A percentile compares a stretch with the other conserved stretches of the same genome.
phyloP scores from a whole-genome alignment of 1,139 yeast species.

The Pichia sp. region DNA sequence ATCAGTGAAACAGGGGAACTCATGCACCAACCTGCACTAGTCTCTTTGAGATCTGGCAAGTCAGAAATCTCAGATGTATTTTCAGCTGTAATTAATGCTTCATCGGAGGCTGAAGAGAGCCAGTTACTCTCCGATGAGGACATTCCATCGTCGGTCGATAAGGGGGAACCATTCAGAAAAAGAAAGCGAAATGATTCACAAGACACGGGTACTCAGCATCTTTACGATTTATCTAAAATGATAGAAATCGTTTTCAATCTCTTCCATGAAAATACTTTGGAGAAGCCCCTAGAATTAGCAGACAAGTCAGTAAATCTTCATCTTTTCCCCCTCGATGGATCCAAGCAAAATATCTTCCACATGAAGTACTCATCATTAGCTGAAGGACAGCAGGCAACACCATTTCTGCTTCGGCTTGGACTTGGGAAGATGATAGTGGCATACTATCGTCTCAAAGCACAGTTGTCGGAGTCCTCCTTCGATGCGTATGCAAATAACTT shows the following conservation, averaged over 20 bases:
- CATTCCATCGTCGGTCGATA: background rate
- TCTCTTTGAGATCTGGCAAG: conserved; percentile 1
- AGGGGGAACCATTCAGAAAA: background rate
- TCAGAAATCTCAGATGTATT: conserved; percentile 1
- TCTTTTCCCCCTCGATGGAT: conserved; percentile 7
- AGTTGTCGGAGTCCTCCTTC: background rate
- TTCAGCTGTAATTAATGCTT: conserved; percentile 2
- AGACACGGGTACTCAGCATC: background rate
- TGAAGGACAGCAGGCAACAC: conserved; percentile 19
- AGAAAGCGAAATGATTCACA: background rate
- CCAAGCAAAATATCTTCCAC: conserved; percentile 28
- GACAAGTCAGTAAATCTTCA: conserved; percentile 23
- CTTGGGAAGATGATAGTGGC: conserved; percentile 26
- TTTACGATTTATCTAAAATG: conserved; percentile 11
- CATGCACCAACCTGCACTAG: background rate
- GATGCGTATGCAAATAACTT: background rate
- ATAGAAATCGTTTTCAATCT: conserved; percentile 16
- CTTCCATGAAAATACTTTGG: conserved; percentile 12
- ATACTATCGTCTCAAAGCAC: conserved; percentile 24
- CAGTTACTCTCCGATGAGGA: conserved; percentile 4
- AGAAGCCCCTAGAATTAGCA: conserved; percentile 21
- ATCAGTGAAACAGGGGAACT: background rate
- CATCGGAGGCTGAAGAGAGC: conserved; percentile 12
- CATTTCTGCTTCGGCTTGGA: conserved; percentile 34
- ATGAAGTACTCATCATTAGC: conserved; percentile 26